phyloP scores from a whole-genome alignment of 441 rosid species.

The Gossypium aridum region DNA sequence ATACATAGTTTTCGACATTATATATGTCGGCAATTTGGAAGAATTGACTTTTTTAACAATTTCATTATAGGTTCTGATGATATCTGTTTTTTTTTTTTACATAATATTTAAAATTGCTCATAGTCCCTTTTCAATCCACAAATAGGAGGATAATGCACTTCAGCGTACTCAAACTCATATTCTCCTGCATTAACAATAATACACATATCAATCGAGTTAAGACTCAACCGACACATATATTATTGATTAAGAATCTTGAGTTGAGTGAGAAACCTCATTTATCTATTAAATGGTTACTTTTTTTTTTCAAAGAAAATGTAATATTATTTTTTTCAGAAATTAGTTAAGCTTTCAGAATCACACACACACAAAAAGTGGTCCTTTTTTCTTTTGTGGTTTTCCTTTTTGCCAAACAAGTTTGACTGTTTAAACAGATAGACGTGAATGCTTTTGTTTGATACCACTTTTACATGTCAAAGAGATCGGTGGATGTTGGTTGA shows the following conservation, averaged over 20 bases:
- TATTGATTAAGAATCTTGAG: background rate
- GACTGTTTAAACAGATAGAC: too few relatives aligned
- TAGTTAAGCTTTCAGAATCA: background rate
- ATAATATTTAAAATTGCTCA: too few relatives aligned
- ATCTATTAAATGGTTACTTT: background rate
- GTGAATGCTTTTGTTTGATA: background rate
- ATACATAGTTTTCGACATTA: background rate
- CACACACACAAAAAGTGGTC: too few relatives aligned
- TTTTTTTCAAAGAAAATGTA: background rate
- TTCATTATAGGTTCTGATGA: too few relatives aligned
- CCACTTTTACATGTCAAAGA: background rate
- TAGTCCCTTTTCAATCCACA: too few relatives aligned
- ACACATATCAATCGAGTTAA: too few relatives aligned
- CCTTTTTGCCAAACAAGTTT: background rate
- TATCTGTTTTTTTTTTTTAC: too few relatives aligned
- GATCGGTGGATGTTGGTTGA: background rate
- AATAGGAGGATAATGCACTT: too few relatives aligned
- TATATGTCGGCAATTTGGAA: background rate
- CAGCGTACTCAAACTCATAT: rapidly evolving
- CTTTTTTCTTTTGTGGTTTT: background rate
- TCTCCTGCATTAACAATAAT: too few relatives aligned
- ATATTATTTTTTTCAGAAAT: background rate
- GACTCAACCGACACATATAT: too few relatives aligned
- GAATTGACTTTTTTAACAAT: background rate
- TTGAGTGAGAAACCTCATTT: background rate